Evolutionary conservation across 371 early-diverging fungal species (phyloP).

Genomic region (Mucor piriformis): DNA sequence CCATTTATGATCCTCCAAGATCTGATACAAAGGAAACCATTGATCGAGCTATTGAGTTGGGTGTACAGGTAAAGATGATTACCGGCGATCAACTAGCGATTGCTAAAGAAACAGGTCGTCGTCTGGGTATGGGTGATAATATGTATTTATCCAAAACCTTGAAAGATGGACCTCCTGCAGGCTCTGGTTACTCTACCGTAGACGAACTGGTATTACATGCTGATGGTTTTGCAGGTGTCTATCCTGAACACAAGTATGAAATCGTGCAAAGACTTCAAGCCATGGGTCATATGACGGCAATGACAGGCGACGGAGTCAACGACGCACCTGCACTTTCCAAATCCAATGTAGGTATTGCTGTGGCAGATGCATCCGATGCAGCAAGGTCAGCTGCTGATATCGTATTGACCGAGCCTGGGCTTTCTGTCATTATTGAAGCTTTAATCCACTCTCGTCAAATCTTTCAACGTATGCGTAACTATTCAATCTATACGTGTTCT

Average conservation of each 20-base stretch:
- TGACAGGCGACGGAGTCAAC: constrained; percentile 95
- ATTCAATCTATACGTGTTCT: constrained; percentile 53
- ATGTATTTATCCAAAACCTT: constrained; percentile 71
- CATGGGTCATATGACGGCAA: constrained; percentile 74
- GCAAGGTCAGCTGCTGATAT: constrained; percentile 72
- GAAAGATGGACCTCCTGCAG: constrained; percentile 61
- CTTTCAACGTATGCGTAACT: constrained; percentile 63
- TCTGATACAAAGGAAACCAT: constrained; percentile 77
- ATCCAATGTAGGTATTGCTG: constrained; percentile 77
- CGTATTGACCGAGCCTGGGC: constrained; percentile 71
- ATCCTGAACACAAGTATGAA: constrained; percentile 89
- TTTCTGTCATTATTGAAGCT: constrained; percentile 65
- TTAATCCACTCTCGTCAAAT: constrained; percentile 59
- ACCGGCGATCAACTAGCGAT: constrained; percentile 91
- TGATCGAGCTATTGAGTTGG: constrained; percentile 75
- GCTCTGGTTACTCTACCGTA: constrained; percentile 66
- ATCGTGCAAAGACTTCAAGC: constrained; percentile 86
- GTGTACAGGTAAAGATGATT: constrained; percentile 90
- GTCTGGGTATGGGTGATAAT: constrained; percentile 65
- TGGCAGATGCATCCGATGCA: constrained; percentile 73
- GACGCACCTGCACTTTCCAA: constrained; percentile 89
- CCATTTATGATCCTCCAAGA: constrained; percentile 86
- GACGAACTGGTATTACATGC: constrained; percentile 77
- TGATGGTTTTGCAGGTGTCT: constrained; percentile 84
- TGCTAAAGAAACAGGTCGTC: constrained; percentile 78